Evolutionary conservation across 768 basidiomycete genomes (phyloP).

Genomic region (Phlebiopsis flavidoalba): DNA sequence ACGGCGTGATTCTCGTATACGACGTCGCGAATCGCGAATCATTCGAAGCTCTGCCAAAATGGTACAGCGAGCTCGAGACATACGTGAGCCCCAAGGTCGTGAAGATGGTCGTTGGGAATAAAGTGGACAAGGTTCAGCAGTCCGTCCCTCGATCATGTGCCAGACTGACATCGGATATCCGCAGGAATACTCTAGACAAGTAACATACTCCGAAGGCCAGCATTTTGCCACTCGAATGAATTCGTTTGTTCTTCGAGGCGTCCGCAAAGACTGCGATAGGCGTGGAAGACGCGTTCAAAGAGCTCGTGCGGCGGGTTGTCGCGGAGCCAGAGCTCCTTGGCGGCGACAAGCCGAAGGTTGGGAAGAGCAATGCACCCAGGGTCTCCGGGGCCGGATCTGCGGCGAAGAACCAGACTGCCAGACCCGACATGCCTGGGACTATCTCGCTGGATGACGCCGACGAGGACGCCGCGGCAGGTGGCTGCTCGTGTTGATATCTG

Average conservation of each 20-base stretch:
- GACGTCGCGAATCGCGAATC: constrained; percentile 94
- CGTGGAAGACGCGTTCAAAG: constrained; percentile 71
- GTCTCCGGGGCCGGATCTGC: constrained; percentile 6
- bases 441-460: constrained; percentile 29
- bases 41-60: constrained; percentile 90
- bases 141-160: not conserved
- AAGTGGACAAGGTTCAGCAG: constrained; percentile 77
- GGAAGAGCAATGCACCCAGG: constrained; percentile 2
- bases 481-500: constrained; percentile 29
- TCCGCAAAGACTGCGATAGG: constrained; percentile 88
- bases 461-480: constrained; percentile 19
- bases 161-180: not conserved
- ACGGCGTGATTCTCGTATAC: constrained; percentile 97
- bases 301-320: constrained; percentile 77
- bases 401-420: constrained; percentile 12
- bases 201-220: constrained; percentile 70
- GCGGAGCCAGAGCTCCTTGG: constrained; percentile 83
- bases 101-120: constrained; percentile 93
- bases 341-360: constrained; percentile 20
- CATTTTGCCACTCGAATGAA: constrained; percentile 79
- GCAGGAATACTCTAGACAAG: constrained; percentile 89
- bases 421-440: constrained; percentile 36
- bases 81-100: constrained; percentile 84
- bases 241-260: constrained; percentile 85
- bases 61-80: constrained; percentile 91